Percentiles rank a stretch among this genome's conserved stretches.
These are phyloP conservation scores for Fusarium phyllophilum DNA, from an alignment of 2,329 filamentous ascomycete genomes.

Conservation along the genomic window DNA sequence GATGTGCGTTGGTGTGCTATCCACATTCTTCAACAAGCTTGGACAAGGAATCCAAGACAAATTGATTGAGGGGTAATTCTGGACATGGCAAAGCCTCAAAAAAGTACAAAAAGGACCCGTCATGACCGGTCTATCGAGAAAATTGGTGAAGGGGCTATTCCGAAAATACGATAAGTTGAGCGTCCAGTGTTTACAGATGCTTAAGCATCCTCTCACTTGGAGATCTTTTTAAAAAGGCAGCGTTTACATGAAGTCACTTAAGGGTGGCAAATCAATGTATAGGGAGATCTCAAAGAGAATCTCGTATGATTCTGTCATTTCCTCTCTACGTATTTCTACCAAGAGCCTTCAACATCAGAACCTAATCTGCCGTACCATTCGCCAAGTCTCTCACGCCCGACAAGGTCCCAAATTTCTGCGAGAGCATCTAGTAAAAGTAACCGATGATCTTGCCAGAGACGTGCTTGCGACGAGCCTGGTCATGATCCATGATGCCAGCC, in stretches of 20 bases:
- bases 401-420: not conserved
- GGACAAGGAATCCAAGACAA: not conserved
- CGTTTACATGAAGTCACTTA: not conserved
- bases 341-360: not conserved
- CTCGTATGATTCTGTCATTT: not conserved
- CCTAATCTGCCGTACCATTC: not conserved
- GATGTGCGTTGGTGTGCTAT: not conserved
- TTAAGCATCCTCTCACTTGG: not conserved
- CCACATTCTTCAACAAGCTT: not conserved
- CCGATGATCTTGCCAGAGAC: not conserved
- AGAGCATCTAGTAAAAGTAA: not conserved
- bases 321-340: not conserved
- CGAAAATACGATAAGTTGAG: not conserved
- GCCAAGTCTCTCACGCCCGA: not conserved
- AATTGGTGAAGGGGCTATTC: not conserved
- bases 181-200: not conserved
- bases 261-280: not conserved
- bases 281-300: not conserved
- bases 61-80: not conserved
- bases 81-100: not conserved
- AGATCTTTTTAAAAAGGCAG: fast-evolving
- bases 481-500: not conserved
- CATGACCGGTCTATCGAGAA: not conserved
- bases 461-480: not conserved
- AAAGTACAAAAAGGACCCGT: not conserved